phyloP scores from a whole-genome alignment of 495 filamentous ascomycete species.

The Terfezia claveryi region DNA sequence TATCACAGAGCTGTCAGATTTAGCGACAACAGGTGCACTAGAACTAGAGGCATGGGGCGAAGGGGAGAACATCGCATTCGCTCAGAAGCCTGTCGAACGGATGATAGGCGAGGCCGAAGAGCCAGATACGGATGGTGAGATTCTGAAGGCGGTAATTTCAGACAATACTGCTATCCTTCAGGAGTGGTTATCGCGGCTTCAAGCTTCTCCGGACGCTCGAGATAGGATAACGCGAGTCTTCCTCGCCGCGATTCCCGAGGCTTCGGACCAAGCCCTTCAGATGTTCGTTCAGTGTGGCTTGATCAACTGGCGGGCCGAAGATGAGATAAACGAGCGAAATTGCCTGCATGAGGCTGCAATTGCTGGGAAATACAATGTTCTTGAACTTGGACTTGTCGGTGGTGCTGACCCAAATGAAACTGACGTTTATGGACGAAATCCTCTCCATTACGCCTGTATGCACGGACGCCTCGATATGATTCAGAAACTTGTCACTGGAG shows the following conservation, averaged over 20 bases:
- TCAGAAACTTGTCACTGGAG: slow-evolving; percentile 36
- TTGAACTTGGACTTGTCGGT: slow-evolving; percentile 54
- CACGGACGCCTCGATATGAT: slow-evolving; percentile 77
- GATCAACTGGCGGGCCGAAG: slow-evolving; percentile 69
- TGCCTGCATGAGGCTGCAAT: slow-evolving; percentile 89
- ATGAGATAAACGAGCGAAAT: slow-evolving; percentile 94
- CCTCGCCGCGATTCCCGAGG: slow-evolving; percentile 65
- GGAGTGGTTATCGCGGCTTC: slow-evolving; percentile 39
- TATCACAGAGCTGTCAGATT: slow-evolving; percentile 87
- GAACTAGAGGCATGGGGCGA: slow-evolving; percentile 94
- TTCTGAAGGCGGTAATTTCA: slow-evolving; percentile 64
- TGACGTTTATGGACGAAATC: slow-evolving; percentile 86
- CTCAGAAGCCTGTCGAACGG: slow-evolving; percentile 39
- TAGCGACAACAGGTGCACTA: slow-evolving; percentile 76
- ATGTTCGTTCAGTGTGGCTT: slow-evolving; percentile 56
- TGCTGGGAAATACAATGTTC: slow-evolving; percentile 55
- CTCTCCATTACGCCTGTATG: slow-evolving; percentile 90
- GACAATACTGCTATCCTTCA: slow-evolving; percentile 42
- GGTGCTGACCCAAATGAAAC: slow-evolving; percentile 22
- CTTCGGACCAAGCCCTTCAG: slow-evolving; percentile 51
- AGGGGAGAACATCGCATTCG: slow-evolving; percentile 71
- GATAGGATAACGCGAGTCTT: slow-evolving; percentile 75
- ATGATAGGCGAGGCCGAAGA: slow-evolving; percentile 45
- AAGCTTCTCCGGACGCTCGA: slow-evolving; percentile 31
- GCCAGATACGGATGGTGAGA: slow-evolving; percentile 63